Conservation (phyloP, 805 yeast species). For the Sporopachydermia lactativora region DNA sequence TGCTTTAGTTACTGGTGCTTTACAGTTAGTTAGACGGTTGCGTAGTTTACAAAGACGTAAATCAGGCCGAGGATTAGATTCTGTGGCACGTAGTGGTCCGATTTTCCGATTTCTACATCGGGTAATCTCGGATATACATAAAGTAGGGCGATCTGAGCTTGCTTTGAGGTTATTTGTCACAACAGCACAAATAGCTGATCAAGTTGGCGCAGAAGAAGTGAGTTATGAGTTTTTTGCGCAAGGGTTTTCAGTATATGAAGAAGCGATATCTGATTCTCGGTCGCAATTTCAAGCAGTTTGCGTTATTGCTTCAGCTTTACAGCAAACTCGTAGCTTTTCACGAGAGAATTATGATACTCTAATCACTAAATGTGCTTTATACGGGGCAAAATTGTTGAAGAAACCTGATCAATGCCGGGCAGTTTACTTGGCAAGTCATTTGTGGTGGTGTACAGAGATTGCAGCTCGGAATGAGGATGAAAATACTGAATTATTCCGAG, state of each 20-base stretch:
- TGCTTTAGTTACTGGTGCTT: slow-evolving; percentile 47
- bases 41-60: slow-evolving; percentile 14
- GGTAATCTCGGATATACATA: slow-evolving; percentile 50
- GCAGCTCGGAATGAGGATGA: slow-evolving; percentile 30
- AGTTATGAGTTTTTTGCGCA: slow-evolving; percentile 83
- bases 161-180: slow-evolving; percentile 36
- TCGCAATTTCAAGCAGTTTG: slow-evolving; percentile 40
- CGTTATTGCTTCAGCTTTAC: slow-evolving; percentile 35
- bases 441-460: slow-evolving; percentile 84
- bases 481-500: slow-evolving; percentile 25
- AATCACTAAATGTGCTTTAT: slow-evolving; percentile 73
- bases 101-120: slow-evolving; percentile 66
- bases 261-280: slow-evolving; percentile 36
- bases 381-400: slow-evolving; percentile 77
- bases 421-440: slow-evolving; percentile 73
- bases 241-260: slow-evolving; percentile 76
- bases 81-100: slow-evolving; percentile 24
- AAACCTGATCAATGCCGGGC: slow-evolving; percentile 94
- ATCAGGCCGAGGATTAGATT: slow-evolving; percentile 6
- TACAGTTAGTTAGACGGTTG: slow-evolving; percentile 43
- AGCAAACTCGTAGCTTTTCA: slow-evolving; percentile 34
- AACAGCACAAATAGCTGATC: slow-evolving; percentile 71
- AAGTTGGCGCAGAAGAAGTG: slow-evolving; percentile 51
- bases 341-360: slow-evolving; percentile 66
- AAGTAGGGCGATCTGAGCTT: slow-evolving; percentile 22